Evolutionary conservation across 108 stramenopile species (phyloP), one percentile per base, ranked within the genome.

Genomic region (Conticribra weissflogii): DNA sequence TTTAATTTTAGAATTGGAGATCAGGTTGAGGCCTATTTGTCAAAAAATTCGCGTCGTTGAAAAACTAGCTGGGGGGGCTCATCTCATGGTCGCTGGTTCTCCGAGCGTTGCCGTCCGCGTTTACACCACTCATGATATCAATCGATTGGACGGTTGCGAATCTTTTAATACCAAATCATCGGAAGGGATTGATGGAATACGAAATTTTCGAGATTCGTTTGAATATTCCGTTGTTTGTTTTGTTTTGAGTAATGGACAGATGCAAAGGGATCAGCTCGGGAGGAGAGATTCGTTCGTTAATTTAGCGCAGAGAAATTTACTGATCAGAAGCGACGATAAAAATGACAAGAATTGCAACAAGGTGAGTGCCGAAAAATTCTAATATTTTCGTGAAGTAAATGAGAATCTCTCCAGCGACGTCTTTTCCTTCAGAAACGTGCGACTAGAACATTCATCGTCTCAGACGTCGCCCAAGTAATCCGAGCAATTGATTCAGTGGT

Each of bases 1-100:
- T n/a, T 17, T 16, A 16, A 12, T 15, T 22, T 33, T 18, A 85
- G 83, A 84, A 16, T 57, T 72, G 48, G 86, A 87, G 47, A 33
- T 76, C 7, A 56, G 55, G 44, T 45, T 87, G 1, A 83, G 83
- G 32, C 65, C 74, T 0, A 53, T 81, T 31, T 72, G 70, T 66
- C 71, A 63, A 32, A 82, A 76, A 65, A 60, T 83, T 44, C 83
- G 83, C 49, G 74, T 87, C 29, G 81, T 87, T 45, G 83, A 80
- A 59, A 71, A 72, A 36, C 69, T 87, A 0, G 47, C 64, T 16
- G 83, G 83, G 0, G 69, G 62, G 22, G 81, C 86, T 29, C 86
- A 87, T 64, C 71, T 87, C 23, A 68, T 87, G 66, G 55, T 87
- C 41, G 59, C 82, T n/a, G 81, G 84, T 34, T 62, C 68, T 12